These are phyloP conservation scores for Tubosaeta brunneosetosa DNA, from an alignment of 768 basidiomycete species.

Conservation along the genomic window DNA sequence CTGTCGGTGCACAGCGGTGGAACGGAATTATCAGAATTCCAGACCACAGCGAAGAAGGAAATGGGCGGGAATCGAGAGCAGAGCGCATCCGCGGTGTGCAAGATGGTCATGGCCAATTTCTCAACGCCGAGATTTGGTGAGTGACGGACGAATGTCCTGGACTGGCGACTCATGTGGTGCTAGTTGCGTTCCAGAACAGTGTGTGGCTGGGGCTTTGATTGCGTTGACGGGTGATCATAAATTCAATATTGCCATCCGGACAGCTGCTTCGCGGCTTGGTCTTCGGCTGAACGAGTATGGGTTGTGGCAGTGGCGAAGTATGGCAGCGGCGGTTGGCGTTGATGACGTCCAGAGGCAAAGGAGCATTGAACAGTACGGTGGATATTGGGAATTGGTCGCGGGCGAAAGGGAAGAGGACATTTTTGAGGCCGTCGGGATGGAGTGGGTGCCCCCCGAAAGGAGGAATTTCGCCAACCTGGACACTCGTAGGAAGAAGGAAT, in stretches of 20 bases:
- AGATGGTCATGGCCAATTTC: constrained; percentile 34
- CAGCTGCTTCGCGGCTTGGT: constrained; percentile 40
- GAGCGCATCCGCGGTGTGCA: constrained; percentile 24
- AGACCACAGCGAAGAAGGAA: constrained; percentile 12
- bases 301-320: constrained; percentile 53
- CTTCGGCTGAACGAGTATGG: constrained; percentile 58
- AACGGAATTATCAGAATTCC: constrained; percentile 51
- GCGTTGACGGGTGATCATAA: constrained; percentile 51
- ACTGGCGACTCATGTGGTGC: background rate
- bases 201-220: constrained; percentile 48
- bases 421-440: constrained; percentile 22
- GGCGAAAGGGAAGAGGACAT: constrained; percentile 26
- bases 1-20: constrained; percentile 38
- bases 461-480: constrained; percentile 21
- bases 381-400: constrained; percentile 22
- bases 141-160: background rate
- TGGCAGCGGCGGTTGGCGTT: background rate
- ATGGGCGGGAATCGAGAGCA: constrained; percentile 27
- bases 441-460: constrained; percentile 24
- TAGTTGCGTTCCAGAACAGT: constrained; percentile 21
- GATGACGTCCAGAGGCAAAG: constrained; percentile 1
- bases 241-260: constrained; percentile 41
- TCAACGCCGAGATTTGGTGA: constrained; percentile 33
- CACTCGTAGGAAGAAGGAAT: background rate
- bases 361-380: constrained; percentile 10